A percentile compares a stretch with the other conserved stretches of the same genome.
Conservation (phyloP, 1,284 basidiomycete species). For the Leccinum fallax region DNA sequence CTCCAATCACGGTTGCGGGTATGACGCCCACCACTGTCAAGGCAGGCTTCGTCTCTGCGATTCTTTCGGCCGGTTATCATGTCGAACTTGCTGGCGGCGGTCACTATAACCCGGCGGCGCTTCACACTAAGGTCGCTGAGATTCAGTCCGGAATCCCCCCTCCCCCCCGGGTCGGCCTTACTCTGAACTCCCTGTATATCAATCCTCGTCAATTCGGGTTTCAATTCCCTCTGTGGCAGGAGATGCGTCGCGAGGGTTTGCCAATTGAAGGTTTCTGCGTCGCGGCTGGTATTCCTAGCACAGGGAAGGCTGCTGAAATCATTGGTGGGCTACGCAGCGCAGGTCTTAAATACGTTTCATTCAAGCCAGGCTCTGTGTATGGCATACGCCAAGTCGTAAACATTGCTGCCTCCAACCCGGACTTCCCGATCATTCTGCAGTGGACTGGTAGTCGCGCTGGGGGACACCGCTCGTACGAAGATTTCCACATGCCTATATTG, state of each 20-base stretch:
- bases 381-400: slow-evolving; percentile 97
- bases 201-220: slow-evolving; percentile 97
- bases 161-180: slow-evolving; percentile 79
- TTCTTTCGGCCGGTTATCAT: slow-evolving; percentile 93
- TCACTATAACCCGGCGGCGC: slow-evolving; percentile 89
- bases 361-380: slow-evolving; percentile 97
- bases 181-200: slow-evolving; percentile 96
- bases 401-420: slow-evolving; percentile 92
- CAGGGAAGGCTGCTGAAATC: slow-evolving; percentile 94
- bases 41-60: slow-evolving; percentile 88
- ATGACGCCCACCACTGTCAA: slow-evolving; percentile 98
- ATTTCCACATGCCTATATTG: slow-evolving; percentile 97
- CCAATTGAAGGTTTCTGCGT: slow-evolving; percentile 98
- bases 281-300: slow-evolving; percentile 92
- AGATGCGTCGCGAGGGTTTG: slow-evolving; percentile 94
- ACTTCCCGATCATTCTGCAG: slow-evolving; percentile 96
- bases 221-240: slow-evolving; percentile 97
- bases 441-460: slow-evolving; percentile 99
- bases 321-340: slow-evolving; percentile 75
- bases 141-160: slow-evolving; percentile 83
- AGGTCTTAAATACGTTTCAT: slow-evolving; percentile 93
- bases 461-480: slow-evolving; percentile 97
- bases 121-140: slow-evolving; percentile 88
- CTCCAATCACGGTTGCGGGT: slow-evolving; percentile 98
- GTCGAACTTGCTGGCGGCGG: slow-evolving; percentile 97